Evolutionary conservation across 75 land plant genomes (phyloP).

Genomic region (Adiantum capillusveneris): DNA sequence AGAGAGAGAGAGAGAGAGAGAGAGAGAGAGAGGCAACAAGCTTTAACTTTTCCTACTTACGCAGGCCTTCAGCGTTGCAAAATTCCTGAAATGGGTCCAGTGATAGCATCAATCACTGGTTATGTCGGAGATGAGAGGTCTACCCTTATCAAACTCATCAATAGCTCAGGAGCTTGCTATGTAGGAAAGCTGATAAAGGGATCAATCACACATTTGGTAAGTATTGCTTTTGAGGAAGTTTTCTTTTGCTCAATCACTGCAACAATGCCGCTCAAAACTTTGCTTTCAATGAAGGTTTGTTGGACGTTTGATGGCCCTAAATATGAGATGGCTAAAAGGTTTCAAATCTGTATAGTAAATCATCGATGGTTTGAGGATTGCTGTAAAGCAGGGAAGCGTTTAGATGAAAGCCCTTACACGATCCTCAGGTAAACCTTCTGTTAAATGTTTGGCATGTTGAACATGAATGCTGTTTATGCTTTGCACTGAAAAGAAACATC

Average conservation of each 20-base stretch:
- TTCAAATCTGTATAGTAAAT: conserved; percentile 38
- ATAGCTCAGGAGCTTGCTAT: conserved; percentile 55
- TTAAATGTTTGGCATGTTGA: no score
- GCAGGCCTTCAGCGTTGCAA: not conserved
- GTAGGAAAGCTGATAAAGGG: conserved; percentile 46
- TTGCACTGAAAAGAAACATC: no score
- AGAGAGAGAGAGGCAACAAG: no score
- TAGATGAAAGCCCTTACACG: conserved; percentile 54
- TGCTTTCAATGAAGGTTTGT: conserved; percentile 44
- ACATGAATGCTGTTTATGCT: no score
- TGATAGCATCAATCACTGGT: conserved; percentile 70
- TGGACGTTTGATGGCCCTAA: conserved; percentile 70
- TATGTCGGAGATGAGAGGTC: conserved; percentile 58
- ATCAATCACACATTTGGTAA: conserved; percentile 72
- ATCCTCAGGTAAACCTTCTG: conserved; percentile 42
- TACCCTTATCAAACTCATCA: conserved; percentile 76
- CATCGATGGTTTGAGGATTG: conserved; percentile 91
- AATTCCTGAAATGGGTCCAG: conserved; percentile 61
- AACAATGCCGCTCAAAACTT: no score
- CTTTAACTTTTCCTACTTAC: no score
- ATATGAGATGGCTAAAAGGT: conserved; percentile 47
- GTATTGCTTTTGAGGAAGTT: not conserved
- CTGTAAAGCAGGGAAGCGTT: conserved; percentile 41
- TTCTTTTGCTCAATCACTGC: no score
- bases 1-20: no score